Base-by-base conservation (phyloP, 2,329 filamentous ascomycete genomes). In the Emericellopsis atlantica region DNA sequence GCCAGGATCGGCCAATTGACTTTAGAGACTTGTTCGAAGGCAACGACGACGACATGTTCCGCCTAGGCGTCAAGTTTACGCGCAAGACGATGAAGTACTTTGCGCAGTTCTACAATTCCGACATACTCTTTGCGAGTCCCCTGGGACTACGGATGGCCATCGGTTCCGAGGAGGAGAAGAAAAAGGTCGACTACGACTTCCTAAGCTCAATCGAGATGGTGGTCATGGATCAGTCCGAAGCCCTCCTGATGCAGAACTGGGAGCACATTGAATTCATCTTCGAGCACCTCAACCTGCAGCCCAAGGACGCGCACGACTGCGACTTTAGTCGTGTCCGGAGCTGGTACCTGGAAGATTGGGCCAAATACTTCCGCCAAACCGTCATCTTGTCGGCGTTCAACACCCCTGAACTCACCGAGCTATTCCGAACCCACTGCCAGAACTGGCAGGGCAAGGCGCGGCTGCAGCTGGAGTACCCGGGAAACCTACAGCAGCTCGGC, bases 171-270 rank as follows among this genome's bases (percentile, higher is more conserved):
- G 76, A 73, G 47, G 70, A 67, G 14, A 67, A 70, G 50, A 69
- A 69, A 53, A 67, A 68, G 54, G 72, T 74, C 31, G 90, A 96
- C 57, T 80, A 77, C 51, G 92, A 98, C 60, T 98, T 95, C 56
- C 70, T 98, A 12, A 90, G 84, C 43, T 96, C 90, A 1, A 85
- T 98, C 51, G 92, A 98, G 61, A 62, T 98, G 40, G 79, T 92
- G 26, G 71, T 96, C 37, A 72, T 95, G 45, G 92, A 98, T 58
- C 89, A 96, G 61, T 83, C 87, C 11, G 89, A 96, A 59, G 88
- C 88, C 0, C 74, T 95, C 34, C 75, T 94, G 8, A 95, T 95
- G 88, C 92, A 98, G 59, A 96, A 95, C 58, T 96, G 90, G 89
- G 88, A 95, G 54, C 90, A 98, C 56, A 76, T 95, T 45, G 85